Evolutionary conservation across 2,329 filamentous ascomycete species (phyloP).

Genomic region (Proliferodiscus dingleyae): DNA sequence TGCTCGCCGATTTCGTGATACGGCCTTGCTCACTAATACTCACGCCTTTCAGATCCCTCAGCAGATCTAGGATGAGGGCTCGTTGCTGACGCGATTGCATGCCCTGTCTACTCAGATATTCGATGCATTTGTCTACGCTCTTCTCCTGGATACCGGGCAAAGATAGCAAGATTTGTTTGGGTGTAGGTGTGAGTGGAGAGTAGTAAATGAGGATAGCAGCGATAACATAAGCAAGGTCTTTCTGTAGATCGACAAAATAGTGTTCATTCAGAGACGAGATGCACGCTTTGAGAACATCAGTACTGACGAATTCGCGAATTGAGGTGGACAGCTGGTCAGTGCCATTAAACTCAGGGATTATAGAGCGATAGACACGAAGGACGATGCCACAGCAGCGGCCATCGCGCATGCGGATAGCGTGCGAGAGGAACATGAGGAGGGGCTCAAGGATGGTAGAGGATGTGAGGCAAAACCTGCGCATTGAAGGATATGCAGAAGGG

Average conservation of each 20-base stretch:
- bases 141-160: slow-evolving; percentile 69
- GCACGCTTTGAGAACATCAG: slow-evolving; percentile 82
- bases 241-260: slow-evolving; percentile 95
- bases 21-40: slow-evolving; percentile 92
- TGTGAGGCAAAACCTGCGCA: slow-evolving; percentile 78
- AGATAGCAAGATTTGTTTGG: slow-evolving; percentile 69
- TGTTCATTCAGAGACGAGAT: slow-evolving; percentile 89
- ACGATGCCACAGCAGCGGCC: slow-evolving; percentile 82
- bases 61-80: slow-evolving; percentile 73
- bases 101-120: slow-evolving; percentile 52
- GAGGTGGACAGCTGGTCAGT: slow-evolving; percentile 45
- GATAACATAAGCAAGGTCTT: slow-evolving; percentile 83
- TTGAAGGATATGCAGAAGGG: slow-evolving; percentile 42
- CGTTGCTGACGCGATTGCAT: slow-evolving; percentile 71
- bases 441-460: slow-evolving; percentile 78
- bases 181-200: slow-evolving; percentile 62
- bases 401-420: slow-evolving; percentile 85
- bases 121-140: slow-evolving; percentile 62
- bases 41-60: slow-evolving; percentile 83
- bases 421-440: slow-evolving; percentile 84
- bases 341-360: slow-evolving; percentile 71
- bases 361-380: slow-evolving; percentile 77
- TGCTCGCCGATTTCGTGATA: slow-evolving; percentile 52
- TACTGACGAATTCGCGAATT: slow-evolving; percentile 85
- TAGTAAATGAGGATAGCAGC: slow-evolving; percentile 80